Evolutionary conservation across 495 filamentous ascomycete genomes (phyloP), one percentile per base, ranked within the genome.

Genomic region (Bacidia gigantensis): DNA sequence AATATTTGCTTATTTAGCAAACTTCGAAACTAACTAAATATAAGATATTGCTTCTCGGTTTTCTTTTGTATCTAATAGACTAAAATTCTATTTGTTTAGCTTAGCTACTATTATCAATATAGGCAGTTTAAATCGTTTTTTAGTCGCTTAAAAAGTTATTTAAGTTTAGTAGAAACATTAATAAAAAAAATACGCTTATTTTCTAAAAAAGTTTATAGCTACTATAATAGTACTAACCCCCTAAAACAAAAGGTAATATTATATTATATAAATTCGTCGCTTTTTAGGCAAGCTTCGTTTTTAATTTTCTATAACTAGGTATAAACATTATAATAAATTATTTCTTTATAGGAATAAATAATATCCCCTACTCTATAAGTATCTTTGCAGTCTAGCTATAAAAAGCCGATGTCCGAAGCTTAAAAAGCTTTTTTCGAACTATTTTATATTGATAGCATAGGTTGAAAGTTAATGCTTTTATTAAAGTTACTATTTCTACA

Each of bases 71-170:
- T 44, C 9, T 9, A 44, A 17, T 44, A 39, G 17, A 20, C 17
- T 46, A 20, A 45, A 48, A 26, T 2, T 53, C 12, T 26, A 23
- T 11, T 47, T 26, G 22, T 24, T 46, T 11, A 18, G 18, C 39
- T 42, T 21, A 12, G 21, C 23, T 46, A 44, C 11, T 23, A 24
- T 14, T 45, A 53, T 11, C 18, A n/a, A 53, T 22, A 12, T 47
- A 3, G 12, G 17, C 18, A 53, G 47, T 26, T 46, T 52, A 52
- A 26, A 32, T 52, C 14, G 21, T 11, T 46, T 46, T 49, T 44
- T 22, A 24, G 22, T n/a, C 18, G 18, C 21, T 3, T 26, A 23
- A 48, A 25, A 11, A 25, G 11, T 3, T n/a, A 18, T 10, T 26
- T n/a, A 22, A 25, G 26, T 23, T 25, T 25, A 48, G 26, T 24